Evolutionary conservation across 2,329 filamentous ascomycete genomes (phyloP), one percentile per base, ranked within the genome.

Genomic region (Colletotrichum lini): DNA sequence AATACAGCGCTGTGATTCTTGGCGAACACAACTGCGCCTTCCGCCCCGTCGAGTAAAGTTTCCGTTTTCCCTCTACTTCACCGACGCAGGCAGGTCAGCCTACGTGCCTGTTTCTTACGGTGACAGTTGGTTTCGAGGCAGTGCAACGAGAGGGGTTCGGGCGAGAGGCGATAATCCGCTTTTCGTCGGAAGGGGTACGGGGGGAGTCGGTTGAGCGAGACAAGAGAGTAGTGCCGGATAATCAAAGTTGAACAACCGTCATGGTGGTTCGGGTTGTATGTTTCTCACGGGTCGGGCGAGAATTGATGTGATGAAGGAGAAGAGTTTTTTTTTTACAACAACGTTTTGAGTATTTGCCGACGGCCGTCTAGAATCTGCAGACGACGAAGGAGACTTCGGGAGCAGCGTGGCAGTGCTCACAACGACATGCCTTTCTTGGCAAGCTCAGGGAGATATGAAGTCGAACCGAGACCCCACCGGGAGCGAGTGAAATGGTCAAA

Each of bases 371-470:
- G 47, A 44, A 3, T 52, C 35, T 16, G 15, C 49, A 16, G 57
- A 61, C 50, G 18, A 18, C 44, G 50, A 61, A 18, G 23, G 50
- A 61, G 50, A 50, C 54, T 50, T 7, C 65, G 15, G 49, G 35
- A 10, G 35, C 35, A 72, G 45, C 5, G 65, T 72, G 69, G 69
- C 69, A 72, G 69, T 72, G 69, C 65, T 69, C 69, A 64, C 65
- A 69, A 50, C 65, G 65, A 72, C 65, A 70, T 72, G 69, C 69
- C 69, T 68, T 72, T 72, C 65, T 64, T 64, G 53, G 65, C 65
- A 69, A 72, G 69, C 38, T 65, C 65, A 50, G 59, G 52, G 68
- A 18, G 68, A 67, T 54, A 71, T 49, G 59, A 69, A 42, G 65
- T 69, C 65, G 35, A 64, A 64, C 45, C 69, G 65, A 72, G 65